Evolutionary conservation across 208 protist genomes (phyloP).

Genomic region (Blastocrithidia nonstop): DNA sequence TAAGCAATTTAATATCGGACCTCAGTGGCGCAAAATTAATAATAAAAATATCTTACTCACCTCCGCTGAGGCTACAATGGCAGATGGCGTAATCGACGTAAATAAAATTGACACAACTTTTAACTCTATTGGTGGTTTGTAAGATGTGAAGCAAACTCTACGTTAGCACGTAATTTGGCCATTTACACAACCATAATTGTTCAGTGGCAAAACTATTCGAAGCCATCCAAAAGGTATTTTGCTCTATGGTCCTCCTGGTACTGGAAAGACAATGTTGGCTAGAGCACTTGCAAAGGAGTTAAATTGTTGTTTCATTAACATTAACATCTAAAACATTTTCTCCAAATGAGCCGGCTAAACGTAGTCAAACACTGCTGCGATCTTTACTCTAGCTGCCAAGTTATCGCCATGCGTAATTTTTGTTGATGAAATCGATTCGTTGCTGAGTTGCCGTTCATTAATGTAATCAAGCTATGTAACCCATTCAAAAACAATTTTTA

Average conservation of each 20-base stretch:
- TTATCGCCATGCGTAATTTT: conserved; percentile 82
- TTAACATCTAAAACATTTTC: conserved; percentile 84
- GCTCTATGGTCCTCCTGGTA: conserved; percentile 99
- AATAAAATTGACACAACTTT: conserved; percentile 46
- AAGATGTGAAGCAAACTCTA: conserved; percentile 58
- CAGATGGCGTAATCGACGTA: conserved; percentile 48
- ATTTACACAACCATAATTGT: conserved; percentile 61
- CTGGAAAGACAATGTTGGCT: conserved; percentile 98
- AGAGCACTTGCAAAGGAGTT: conserved; percentile 98
- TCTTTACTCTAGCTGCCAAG: conserved; percentile 79
- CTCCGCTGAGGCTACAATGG: conserved; percentile 46
- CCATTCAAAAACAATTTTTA: conserved; percentile 85
- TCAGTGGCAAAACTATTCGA: conserved; percentile 51
- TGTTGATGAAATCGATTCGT: conserved; percentile 84
- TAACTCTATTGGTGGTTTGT: conserved; percentile 45
- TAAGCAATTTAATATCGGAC: conserved; percentile 19
- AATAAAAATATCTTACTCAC: conserved; percentile 25
- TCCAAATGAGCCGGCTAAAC: conserved; percentile 92
- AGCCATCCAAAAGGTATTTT: conserved; percentile 98
- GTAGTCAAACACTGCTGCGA: conserved; percentile 90
- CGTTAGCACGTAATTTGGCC: conserved; percentile 80
- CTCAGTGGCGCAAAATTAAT: conserved; percentile 24
- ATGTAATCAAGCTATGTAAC: conserved; percentile 45
- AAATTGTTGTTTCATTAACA: conserved; percentile 97
- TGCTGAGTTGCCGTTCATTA: conserved; percentile 70